A percentile compares a stretch with the other conserved stretches of the same genome.
Evolutionary conservation across 2,329 filamentous ascomycete species (phyloP).

Genomic region (Dendrostoma leiphaemia): DNA sequence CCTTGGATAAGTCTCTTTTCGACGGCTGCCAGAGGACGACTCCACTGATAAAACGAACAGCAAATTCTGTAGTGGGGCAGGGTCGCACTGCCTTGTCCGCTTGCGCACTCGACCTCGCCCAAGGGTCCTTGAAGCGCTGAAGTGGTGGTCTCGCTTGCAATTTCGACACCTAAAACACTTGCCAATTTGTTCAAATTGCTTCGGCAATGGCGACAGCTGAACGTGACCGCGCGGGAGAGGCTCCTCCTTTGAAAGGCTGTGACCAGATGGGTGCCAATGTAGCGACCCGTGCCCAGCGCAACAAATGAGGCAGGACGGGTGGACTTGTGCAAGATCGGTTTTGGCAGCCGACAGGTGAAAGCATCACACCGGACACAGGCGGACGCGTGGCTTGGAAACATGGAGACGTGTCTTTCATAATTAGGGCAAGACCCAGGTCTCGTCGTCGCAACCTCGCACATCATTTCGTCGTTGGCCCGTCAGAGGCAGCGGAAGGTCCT

Average conservation of each 20-base stretch:
- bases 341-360: neutral
- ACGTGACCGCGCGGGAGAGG: neutral
- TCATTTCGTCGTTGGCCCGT: neutral
- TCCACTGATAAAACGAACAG: neutral
- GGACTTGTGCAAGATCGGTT: neutral
- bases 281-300: neutral
- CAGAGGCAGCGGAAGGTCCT: slow-evolving; percentile 3
- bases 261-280: neutral
- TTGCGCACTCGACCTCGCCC: neutral
- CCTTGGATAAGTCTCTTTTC: neutral
- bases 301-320: slow-evolving; percentile 1
- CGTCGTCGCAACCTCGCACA: neutral
- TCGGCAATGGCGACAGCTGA: slow-evolving; percentile 12
- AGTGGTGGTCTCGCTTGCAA: slow-evolving; percentile 8
- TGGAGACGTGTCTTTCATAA: neutral
- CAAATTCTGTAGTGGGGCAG: neutral
- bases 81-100: neutral
- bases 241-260: slow-evolving; percentile 2
- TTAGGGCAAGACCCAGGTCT: neutral
- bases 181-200: slow-evolving; percentile 16
- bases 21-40: neutral
- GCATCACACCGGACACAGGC: neutral
- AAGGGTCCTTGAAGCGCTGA: neutral
- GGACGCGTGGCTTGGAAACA: neutral
- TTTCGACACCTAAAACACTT: slow-evolving; percentile 12